Evolutionary conservation across 2,329 filamentous ascomycete genomes (phyloP), one percentile per base, ranked within the genome.

Genomic region (Beauveria caledonica): DNA sequence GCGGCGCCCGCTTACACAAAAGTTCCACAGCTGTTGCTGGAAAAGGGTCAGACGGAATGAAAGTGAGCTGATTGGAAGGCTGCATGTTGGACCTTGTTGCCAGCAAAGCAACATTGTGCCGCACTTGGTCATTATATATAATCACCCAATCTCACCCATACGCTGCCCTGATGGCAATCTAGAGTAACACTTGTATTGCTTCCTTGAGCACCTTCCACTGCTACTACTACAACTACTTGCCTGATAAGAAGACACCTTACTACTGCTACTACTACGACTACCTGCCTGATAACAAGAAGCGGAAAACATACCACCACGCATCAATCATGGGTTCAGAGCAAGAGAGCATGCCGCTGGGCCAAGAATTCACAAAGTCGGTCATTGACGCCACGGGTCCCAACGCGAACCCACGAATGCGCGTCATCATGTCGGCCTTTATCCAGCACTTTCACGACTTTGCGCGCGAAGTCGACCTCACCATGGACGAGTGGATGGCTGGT

Each of bases 361-460:
- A 72, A 23, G 73, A 78, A 74, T 92, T 93, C 78, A 94, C 90
- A 46, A 74, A 85, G 66, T 77, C 81, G 66, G 89, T 93, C 70
- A 83, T 93, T 70, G 81, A 87, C 63, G 82, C 86, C 63, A 92
- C 90, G 72, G 87, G 89, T 5, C 86, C 88, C 65, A 84, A 87
- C 64, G 86, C 88, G 10, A 77, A 81, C 64, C 85, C 88, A 36
- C 82, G 90, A 46, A 81, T 87, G 68, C 83, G 86, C 62, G 78
- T 86, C 66, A 80, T 93, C 70, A 81, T 93, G 76, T 72, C 80
- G 53, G 81, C 82, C 33, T 76, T 92, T 62, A 86, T 92, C 69
- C 79, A 78, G 60, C 89, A 93, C 75, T 78, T 93, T 60, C 90
- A 94, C 74, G 89, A 91, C 74, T 93, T 93, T 72, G 85, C 86